A percentile compares a stretch with the other conserved stretches of the same genome.
These are phyloP conservation scores for Blastomyces emzantsi DNA, from an alignment of 2,329 filamentous ascomycete species.

Conservation along the genomic window DNA sequence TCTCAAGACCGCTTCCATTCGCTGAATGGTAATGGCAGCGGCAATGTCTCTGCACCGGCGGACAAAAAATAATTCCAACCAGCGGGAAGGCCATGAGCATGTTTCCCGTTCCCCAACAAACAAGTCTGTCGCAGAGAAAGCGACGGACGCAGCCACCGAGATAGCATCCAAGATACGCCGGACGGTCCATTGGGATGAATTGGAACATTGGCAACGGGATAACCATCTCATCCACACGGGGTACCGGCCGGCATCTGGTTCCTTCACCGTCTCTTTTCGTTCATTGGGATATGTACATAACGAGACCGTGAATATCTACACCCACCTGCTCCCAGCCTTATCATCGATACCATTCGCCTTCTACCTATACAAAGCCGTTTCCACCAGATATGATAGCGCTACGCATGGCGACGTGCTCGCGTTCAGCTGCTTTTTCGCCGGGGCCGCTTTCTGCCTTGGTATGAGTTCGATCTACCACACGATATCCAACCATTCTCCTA, in stretches of 20 bases:
- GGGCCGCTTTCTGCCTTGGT: constrained; percentile 62
- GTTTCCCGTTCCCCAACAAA: neutral
- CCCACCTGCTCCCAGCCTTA: constrained; percentile 59
- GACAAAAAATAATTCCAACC: neutral
- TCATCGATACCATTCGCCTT: constrained; percentile 45
- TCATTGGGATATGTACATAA: constrained; percentile 58
- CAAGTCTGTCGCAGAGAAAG: neutral
- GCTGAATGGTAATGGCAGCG: neutral
- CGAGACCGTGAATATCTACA: constrained; percentile 63
- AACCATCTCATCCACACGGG: constrained; percentile 60
- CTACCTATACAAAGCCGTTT: constrained; percentile 50
- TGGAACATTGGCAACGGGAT: constrained; percentile 50
- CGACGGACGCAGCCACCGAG: neutral
- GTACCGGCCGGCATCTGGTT: constrained; percentile 56
- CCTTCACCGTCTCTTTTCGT: constrained; percentile 49
- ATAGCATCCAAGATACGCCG: constrained; percentile 13
- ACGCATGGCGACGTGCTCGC: constrained; percentile 56
- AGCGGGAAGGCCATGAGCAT: neutral
- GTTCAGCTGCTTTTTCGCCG: constrained; percentile 70
- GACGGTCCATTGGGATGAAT: constrained; percentile 44
- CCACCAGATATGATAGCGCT: constrained; percentile 58
- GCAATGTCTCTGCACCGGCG: constrained; percentile 1
- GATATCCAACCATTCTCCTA: constrained; percentile 71
- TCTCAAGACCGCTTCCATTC: neutral
- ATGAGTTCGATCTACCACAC: constrained; percentile 82